Conservation (phyloP, 2,329 filamentous ascomycete species). For the Pseudonectria buxi region DNA sequence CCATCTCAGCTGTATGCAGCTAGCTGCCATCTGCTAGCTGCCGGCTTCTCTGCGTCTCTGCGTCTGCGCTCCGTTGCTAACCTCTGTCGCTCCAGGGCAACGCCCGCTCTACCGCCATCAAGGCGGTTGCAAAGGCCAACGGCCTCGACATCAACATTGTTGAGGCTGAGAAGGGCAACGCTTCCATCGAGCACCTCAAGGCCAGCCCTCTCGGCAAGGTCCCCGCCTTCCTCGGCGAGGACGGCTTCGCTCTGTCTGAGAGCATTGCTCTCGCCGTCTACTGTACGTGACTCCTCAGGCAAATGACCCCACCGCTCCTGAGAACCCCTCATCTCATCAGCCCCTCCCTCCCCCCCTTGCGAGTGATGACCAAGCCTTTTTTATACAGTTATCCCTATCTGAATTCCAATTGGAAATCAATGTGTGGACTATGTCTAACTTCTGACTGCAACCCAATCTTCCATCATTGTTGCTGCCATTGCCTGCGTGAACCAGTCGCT, state of each 20-base stretch:
- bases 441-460: constrained; percentile 50
- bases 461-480: constrained; percentile 23
- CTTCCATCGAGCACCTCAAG: constrained; percentile 72
- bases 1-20: too few species aligned
- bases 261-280: constrained; percentile 94
- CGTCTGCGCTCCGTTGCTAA: constrained; percentile 30
- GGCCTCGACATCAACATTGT: constrained; percentile 85
- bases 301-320: constrained; percentile 3
- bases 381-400: constrained; percentile 98
- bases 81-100: constrained; percentile 57
- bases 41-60: too few species aligned
- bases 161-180: constrained; percentile 58
- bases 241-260: constrained; percentile 87
- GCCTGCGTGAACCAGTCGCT: constrained; percentile 17
- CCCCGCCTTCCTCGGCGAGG: constrained; percentile 84
- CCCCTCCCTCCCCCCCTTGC: constrained; percentile 12
- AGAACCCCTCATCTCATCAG: constrained; percentile 25
- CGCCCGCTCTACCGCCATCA: constrained; percentile 80
- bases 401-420: constrained; percentile 45
- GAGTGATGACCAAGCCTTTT: constrained; percentile 68
- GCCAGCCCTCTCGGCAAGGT: constrained; percentile 85
- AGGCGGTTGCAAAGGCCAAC: constrained; percentile 96
- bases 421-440: constrained; percentile 89
- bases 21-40: too few species aligned
- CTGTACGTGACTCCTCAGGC: constrained; percentile 56